These are phyloP conservation scores for Lactarius psammicola DNA, from an alignment of 768 basidiomycete species.

Conservation along the genomic window DNA sequence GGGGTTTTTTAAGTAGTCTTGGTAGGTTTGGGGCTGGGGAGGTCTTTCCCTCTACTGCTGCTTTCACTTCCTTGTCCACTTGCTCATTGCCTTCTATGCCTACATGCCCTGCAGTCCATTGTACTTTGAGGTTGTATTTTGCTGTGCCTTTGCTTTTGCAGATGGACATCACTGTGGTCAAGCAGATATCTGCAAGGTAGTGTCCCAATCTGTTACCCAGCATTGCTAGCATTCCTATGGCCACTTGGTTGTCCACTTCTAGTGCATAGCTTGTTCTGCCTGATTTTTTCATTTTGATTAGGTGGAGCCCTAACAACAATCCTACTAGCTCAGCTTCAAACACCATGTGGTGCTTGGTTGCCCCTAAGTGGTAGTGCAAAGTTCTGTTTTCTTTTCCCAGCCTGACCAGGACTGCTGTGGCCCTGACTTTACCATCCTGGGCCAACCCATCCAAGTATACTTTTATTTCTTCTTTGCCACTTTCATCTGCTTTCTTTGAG, in stretches of 20 bases:
- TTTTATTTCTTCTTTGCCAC: background rate
- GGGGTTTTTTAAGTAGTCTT: background rate
- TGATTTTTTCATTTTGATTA: background rate
- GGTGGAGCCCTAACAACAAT: background rate
- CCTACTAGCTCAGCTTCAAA: background rate
- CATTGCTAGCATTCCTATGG: background rate
- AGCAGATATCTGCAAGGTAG: background rate
- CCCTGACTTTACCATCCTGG: background rate
- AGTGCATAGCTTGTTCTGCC: no score
- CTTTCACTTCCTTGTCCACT: no score
- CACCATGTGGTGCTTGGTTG: background rate
- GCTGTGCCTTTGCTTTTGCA: background rate
- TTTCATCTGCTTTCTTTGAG: background rate
- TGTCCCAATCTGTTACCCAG: background rate
- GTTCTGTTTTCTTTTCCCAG: background rate
- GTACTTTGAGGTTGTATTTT: background rate
- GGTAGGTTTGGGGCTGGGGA: background rate
- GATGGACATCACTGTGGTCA: background rate
- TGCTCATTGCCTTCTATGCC: no score
- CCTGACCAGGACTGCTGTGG: background rate
- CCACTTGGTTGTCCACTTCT: background rate
- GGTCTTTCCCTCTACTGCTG: no score
- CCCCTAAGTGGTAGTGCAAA: background rate
- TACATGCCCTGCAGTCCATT: background rate
- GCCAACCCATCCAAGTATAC: slow-evolving; percentile 32